phyloP scores from a whole-genome alignment of 2,329 filamentous ascomycete genomes.

The Bisporella sp. region DNA sequence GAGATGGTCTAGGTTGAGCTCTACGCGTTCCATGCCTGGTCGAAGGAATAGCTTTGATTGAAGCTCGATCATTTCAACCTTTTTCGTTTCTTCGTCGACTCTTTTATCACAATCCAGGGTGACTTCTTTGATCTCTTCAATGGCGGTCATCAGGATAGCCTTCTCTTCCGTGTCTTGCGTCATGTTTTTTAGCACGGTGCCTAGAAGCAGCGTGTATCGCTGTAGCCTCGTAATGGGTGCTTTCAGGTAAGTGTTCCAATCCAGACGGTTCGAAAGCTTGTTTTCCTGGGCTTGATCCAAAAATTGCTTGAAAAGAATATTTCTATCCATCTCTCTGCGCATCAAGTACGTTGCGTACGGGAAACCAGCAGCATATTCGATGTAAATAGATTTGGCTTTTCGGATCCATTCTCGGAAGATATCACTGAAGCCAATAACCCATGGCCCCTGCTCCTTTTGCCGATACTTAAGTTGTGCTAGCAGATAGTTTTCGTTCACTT shows the following conservation, averaged over 20 bases:
- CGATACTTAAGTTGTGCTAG: conserved; percentile 92
- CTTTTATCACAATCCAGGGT: conserved; percentile 87
- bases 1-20: conserved; percentile 88
- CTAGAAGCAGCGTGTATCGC: conserved; percentile 77
- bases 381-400: conserved; percentile 81
- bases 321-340: conserved; percentile 75
- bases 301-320: conserved; percentile 80
- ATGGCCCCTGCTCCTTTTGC: conserved; percentile 93
- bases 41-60: conserved; percentile 76
- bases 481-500: conserved; percentile 87
- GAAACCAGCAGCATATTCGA: conserved; percentile 86
- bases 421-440: conserved; percentile 89
- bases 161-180: conserved; percentile 83
- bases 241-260: conserved; percentile 93
- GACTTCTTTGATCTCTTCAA: conserved; percentile 85
- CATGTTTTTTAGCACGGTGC: conserved; percentile 80
- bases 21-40: conserved; percentile 79
- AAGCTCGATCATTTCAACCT: conserved; percentile 82
- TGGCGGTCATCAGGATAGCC: conserved; percentile 71
- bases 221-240: conserved; percentile 88
- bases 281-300: conserved; percentile 73
- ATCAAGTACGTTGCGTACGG: conserved; percentile 78
- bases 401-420: conserved; percentile 98
- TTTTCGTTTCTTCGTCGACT: conserved; percentile 86
- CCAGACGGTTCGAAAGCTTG: conserved; percentile 72